Evolutionary conservation across 768 basidiomycete species (phyloP).

Genomic region (Termitomyces eurrhizus): DNA sequence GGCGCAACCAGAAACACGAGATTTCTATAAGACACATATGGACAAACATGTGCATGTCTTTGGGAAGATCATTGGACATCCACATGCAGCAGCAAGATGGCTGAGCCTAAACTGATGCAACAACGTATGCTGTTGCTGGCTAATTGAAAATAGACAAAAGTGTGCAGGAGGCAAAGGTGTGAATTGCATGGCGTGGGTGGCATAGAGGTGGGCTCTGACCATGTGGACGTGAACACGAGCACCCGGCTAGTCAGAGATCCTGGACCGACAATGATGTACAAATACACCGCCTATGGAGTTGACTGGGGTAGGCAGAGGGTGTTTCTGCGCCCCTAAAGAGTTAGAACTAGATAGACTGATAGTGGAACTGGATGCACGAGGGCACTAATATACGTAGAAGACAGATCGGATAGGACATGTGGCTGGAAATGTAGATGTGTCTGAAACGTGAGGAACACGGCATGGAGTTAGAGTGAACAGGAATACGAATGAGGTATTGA

Average conservation of each 20-base stretch:
- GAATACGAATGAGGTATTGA: conserved; percentile 14
- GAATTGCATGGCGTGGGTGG: not conserved
- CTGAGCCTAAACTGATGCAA: conserved; percentile 1
- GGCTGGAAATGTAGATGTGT: conserved; percentile 15
- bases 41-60: conserved; percentile 7
- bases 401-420: conserved; percentile 11
- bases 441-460: conserved; percentile 11
- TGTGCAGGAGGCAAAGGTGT: conserved; percentile 5
- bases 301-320: conserved; percentile 2
- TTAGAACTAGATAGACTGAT: not conserved
- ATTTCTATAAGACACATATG: not conserved
- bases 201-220: conserved; percentile 1
- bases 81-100: not conserved
- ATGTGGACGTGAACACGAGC: conserved; percentile 10
- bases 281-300: not conserved
- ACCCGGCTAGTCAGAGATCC: not conserved
- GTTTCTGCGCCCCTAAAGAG: conserved; percentile 3
- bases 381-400: not conserved
- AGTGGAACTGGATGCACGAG: conserved; percentile 1
- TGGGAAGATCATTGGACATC: conserved; percentile 7
- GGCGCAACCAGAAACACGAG: not conserved
- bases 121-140: not conserved
- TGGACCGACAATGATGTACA: conserved; percentile 10
- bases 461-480: conserved; percentile 15
- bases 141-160: conserved; percentile 1